Base-by-base conservation (phyloP, 2,329 filamentous ascomycete species). In the Cercospora citrullina region DNA sequence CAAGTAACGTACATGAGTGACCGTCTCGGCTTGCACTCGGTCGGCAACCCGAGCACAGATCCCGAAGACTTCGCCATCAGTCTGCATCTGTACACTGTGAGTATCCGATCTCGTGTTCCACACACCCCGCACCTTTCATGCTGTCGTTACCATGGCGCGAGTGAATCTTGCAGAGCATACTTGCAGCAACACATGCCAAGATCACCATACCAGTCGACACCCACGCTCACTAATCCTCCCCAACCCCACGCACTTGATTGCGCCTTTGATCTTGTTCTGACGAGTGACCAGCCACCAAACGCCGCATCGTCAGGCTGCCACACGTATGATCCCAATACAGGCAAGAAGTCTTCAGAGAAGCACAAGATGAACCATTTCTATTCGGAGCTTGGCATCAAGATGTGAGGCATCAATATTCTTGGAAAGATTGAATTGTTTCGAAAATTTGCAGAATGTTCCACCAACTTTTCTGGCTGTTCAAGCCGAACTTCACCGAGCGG, bases 1-100 rank as follows among this genome's bases (percentile, higher is more conserved):
- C 83, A 90, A 70, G 92, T 96, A 45, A 90, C 92, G 8, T 97
- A 97, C 80, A 97, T 97, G 90, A 91, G 92, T 45, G 94, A 97
- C 78, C 78, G 93, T 81, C 87, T 97, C 30, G 94, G 94, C 21
- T 84, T 97, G 51, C 94, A 97, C 81, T 88, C 89, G 64, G 90
- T 97, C 68, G 88, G 87, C 72, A 97, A 97, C 79, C 87, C 87
- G 28, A 88, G 91, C 73, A 80, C 83, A 59, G 63, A 66, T 23
- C 51, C 64, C 18, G 84, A 86, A 74, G 87, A 92, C 77, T 89
- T 90, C 76, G 94, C 93, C 72, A 89, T 97, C 60, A 96, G 93
- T 66, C 82, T 97, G 71, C 94, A 97, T 81, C 81, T 78, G 64
- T 78, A 78, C 58, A 78, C 76, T 28, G 87, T 88, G 81, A 76